Evolutionary conservation across 192 early-diverging fungal genomes (phyloP).

Genomic region (Hyaloraphidium curvatum): DNA sequence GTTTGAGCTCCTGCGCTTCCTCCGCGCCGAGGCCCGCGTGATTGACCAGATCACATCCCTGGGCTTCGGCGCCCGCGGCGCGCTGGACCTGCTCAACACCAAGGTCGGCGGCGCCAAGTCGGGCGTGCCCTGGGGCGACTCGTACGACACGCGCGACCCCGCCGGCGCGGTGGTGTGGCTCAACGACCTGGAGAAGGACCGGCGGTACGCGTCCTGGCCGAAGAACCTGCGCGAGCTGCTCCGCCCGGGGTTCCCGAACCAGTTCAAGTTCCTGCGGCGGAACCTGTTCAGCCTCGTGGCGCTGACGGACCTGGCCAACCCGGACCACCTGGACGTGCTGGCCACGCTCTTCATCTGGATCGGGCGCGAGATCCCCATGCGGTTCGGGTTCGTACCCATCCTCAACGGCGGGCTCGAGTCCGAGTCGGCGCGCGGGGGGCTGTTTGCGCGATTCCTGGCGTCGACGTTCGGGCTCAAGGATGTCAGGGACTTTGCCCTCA

Average conservation of each 20-base stretch:
- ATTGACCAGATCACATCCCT: neutral
- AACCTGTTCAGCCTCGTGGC: conserved; percentile 64
- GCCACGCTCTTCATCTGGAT: conserved; percentile 40
- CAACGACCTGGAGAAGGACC: conserved; percentile 80
- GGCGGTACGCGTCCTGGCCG: conserved; percentile 51
- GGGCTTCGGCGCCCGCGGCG: neutral
- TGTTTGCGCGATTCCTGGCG: too few species aligned
- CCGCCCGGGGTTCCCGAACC: conserved; percentile 40
- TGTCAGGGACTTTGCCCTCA: neutral
- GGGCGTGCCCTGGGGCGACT: conserved; percentile 18
- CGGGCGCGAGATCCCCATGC: conserved; percentile 52
- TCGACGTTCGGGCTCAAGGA: neutral
- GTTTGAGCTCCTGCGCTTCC: conserved; percentile 23
- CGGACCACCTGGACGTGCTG: conserved; percentile 28
- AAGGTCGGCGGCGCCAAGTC: neutral
- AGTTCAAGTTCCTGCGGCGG: conserved; percentile 49
- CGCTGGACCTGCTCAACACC: conserved; percentile 4
- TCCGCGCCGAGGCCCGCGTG: neutral
- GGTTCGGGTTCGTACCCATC: conserved; percentile 69
- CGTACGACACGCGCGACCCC: conserved; percentile 58
- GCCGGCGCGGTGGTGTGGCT: conserved; percentile 50
- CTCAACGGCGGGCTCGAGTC: conserved; percentile 12
- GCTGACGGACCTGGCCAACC: conserved; percentile 44
- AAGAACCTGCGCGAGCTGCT: conserved; percentile 29
- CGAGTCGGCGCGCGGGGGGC: neutral